These are phyloP conservation scores for Cyclotella choctawhatcheeana DNA, from an alignment of 108 stramenopile genomes.

Conservation along the genomic window DNA sequence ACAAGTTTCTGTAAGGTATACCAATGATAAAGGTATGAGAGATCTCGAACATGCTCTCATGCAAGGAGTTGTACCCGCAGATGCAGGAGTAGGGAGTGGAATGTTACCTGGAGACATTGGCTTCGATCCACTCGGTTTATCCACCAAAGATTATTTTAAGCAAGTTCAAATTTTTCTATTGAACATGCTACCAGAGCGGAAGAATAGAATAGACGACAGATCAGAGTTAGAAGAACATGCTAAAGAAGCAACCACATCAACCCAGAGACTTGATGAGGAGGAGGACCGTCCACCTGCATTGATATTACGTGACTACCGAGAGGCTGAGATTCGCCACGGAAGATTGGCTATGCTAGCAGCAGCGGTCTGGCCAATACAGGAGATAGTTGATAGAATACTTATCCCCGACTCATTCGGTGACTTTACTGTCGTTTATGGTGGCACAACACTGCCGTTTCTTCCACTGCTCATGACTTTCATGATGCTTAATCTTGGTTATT, in stretches of 20 bases:
- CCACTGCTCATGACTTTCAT: constrained; percentile 79
- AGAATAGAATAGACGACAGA: constrained; percentile 16
- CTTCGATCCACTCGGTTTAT: constrained; percentile 82
- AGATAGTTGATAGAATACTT: constrained; percentile 76
- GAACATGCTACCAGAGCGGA: constrained; percentile 56
- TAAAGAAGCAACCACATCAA: constrained; percentile 40
- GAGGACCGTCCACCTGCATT: constrained; percentile 69
- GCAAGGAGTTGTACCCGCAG: constrained; percentile 68
- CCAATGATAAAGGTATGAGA: constrained; percentile 59
- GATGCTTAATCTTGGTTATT: constrained; percentile 85
- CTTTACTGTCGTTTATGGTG: constrained; percentile 67
- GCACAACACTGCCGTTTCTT: constrained; percentile 78
- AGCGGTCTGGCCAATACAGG: constrained; percentile 84
- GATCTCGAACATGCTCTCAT: constrained; percentile 70
- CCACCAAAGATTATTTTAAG: constrained; percentile 74
- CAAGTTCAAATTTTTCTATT: constrained; percentile 60
- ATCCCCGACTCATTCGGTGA: constrained; percentile 66
- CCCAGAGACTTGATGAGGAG: constrained; percentile 34
- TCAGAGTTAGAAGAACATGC: constrained; percentile 17
- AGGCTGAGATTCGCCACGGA: constrained; percentile 91
- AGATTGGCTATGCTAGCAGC: constrained; percentile 91
- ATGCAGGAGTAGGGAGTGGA: constrained; percentile 80
- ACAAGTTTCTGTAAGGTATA: constrained; percentile 10
- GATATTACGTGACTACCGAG: constrained; percentile 85
- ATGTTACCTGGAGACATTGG: constrained; percentile 84